These are phyloP conservation scores for Biancaea sappan DNA, from an alignment of 306 rosid genomes.

Conservation along the genomic window DNA sequence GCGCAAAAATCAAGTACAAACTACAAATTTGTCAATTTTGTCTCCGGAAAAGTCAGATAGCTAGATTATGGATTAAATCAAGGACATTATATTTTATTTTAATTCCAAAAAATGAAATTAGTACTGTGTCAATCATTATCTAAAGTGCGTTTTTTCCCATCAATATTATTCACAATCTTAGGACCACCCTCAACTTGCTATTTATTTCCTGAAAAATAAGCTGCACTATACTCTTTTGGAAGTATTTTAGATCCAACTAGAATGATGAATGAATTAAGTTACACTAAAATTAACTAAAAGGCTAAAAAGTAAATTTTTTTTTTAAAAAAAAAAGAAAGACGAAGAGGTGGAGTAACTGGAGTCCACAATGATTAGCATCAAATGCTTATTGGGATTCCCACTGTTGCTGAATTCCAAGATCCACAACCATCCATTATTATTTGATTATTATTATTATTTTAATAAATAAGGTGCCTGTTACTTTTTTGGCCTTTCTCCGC, in stretches of 20 bases:
- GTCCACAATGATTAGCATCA: constrained; percentile 99
- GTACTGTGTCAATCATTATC: neutral
- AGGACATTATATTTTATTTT: too few relatives aligned
- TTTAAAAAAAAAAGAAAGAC: neutral
- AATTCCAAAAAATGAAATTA: neutral
- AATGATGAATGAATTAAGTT: neutral
- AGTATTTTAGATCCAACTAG: neutral
- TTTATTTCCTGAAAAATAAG: too few relatives aligned
- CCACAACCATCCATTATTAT: constrained; percentile 60
- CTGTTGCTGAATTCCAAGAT: constrained; percentile 94
- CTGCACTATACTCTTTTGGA: too few relatives aligned
- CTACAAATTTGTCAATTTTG: too few relatives aligned
- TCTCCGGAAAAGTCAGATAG: too few relatives aligned
- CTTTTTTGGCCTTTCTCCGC: constrained; percentile 30
- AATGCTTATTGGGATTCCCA: constrained; percentile 99
- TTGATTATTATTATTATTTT: neutral
- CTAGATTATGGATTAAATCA: too few relatives aligned
- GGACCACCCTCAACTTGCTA: neutral
- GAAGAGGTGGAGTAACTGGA: constrained; percentile 50
- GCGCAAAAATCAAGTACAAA: too few relatives aligned
- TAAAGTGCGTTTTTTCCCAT: too few relatives aligned
- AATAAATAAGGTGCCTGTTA: neutral
- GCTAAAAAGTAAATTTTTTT: neutral
- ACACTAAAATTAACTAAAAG: neutral
- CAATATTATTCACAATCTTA: too few relatives aligned